Base-by-base conservation (phyloP, 2,329 filamentous ascomycete species). In the Diplodia seriata region DNA sequence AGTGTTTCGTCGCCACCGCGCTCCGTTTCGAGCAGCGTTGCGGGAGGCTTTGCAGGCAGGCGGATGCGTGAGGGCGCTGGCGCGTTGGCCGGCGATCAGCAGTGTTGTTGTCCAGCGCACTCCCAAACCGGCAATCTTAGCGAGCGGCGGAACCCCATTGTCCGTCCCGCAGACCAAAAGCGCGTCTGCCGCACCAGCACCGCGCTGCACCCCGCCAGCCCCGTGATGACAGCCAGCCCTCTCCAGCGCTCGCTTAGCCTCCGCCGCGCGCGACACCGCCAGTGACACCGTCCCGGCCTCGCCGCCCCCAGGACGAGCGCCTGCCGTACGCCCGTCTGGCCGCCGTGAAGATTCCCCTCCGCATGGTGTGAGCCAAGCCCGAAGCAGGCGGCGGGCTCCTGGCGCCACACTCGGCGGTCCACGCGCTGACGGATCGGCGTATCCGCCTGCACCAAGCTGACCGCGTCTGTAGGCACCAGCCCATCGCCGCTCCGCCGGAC, bases 391-490 rank as follows among this genome's bases (percentile, higher is more conserved):
- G 57, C 23, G 31, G 31, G 31, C 31, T 6, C 31, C 31, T 9
- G 14, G 40, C 56, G 40, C 56, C 56, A 61, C 56, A 33, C 40
- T 62, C 59, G 31, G 31, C 29, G 15, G 20, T 11, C 26, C 12
- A 11, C 6, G 57, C 14, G 59, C 59, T 63, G 59, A 63, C 59
- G 43, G 59, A 63, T 63, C 47, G 59, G 43, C 57, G 40, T 50
- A 49, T 62, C 57, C 57, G 57, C 18, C 47, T 26, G 59, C n/a
- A 26, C 59, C 59, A 63, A 51, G 59, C 59, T 63, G 59, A 63
- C 59, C 47, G 29, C 59, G n/a, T 61, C 56, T 51, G 59, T 63
- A 63, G 59, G 59, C 59, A 38, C 59, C 59, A 63, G 59, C 43
- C 59, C 43, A 20, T 47, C 56, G 15, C 56, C 56, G 56, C 56